These are phyloP conservation scores for Fusarium nanum DNA, from an alignment of 2,329 filamentous ascomycete species.

Conservation along the genomic window DNA sequence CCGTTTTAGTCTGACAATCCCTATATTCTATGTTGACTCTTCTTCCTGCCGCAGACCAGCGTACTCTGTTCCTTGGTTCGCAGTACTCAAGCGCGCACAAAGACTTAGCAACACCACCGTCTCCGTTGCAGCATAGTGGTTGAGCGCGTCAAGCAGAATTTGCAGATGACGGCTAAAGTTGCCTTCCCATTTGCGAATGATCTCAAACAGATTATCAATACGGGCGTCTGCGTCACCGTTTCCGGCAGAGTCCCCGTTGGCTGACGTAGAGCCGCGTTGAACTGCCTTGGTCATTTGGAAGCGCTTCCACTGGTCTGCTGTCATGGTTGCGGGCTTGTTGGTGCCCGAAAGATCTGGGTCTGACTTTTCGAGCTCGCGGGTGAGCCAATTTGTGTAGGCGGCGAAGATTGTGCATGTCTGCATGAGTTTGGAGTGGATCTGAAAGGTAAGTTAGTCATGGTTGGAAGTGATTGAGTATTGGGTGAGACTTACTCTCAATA, in stretches of 20 bases:
- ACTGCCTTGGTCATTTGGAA: slow-evolving; percentile 64
- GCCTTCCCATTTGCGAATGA: slow-evolving; percentile 89
- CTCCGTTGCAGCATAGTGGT: slow-evolving; percentile 97
- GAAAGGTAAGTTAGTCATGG: slow-evolving; percentile 22
- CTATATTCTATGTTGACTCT: slow-evolving; percentile 51
- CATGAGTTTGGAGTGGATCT: slow-evolving; percentile 98
- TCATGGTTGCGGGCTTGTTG: slow-evolving; percentile 70
- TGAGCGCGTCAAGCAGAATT: slow-evolving; percentile 92
- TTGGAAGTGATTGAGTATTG: background rate
- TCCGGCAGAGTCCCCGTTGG: slow-evolving; percentile 50
- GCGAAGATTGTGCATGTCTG: slow-evolving; percentile 96
- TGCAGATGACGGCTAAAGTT: slow-evolving; percentile 94
- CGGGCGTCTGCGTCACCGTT: slow-evolving; percentile 55
- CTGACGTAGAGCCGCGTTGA: slow-evolving; percentile 51
- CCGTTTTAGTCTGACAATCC: slow-evolving; percentile 4
- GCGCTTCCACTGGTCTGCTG: slow-evolving; percentile 68
- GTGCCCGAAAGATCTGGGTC: slow-evolving; percentile 79
- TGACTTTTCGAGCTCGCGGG: slow-evolving; percentile 83
- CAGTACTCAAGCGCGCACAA: slow-evolving; percentile 83
- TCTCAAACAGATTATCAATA: slow-evolving; percentile 84
- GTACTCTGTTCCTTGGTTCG: slow-evolving; percentile 79
- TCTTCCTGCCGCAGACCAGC: slow-evolving; percentile 70
- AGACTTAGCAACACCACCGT: slow-evolving; percentile 93
- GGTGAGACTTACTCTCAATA: slow-evolving; percentile 76
- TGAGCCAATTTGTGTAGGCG: slow-evolving; percentile 86